Evolutionary conservation across 495 filamentous ascomycete genomes (phyloP), one percentile per base, ranked within the genome.

Genomic region (Ascodesmis nigricans): DNA sequence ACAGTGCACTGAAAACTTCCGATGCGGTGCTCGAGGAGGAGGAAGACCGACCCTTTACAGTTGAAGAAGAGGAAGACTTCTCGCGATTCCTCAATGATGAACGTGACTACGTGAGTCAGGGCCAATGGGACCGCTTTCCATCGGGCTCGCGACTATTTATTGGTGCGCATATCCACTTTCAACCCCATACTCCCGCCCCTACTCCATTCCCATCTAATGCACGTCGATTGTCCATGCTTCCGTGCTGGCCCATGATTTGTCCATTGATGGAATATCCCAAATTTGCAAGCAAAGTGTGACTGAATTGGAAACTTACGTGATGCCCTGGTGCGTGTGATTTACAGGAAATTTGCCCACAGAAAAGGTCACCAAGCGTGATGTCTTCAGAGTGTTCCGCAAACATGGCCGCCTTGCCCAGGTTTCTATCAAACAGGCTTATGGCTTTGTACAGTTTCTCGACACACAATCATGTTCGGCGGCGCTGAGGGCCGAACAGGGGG

Each of bases 361-460:
- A 48, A 69, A 78, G 50, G 81, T 91, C 7, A 83, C 83, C 0
- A 95, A 97, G 53, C 69, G 77, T 39, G 84, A 93, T 52, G 65
- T 95, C 23, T 95, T 91, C 48, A 74, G 84, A 40, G 63, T 79
- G 10, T 97, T 97, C 47, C 71, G 75, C 50, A 65, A 66, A 27
- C 83, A 82, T 54, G 87, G 87, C 21, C 75, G 72, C 36, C 58
- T 97, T 22, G 84, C 84, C 2, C 87, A 97, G 52, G 80, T 97
- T 24, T 92, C 83, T 1, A 78, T 97, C 48, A 95, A 95, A 50
- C 79, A 83, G 53, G 82, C 82, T 1, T 97, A 91, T 57, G 87
- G 87, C 3, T 97, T 97, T 47, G 81, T 93, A 25, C 87, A 97
- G 50, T 97, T 84, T 41, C 63, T 91, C 35, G 78, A 81, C 22